Evolutionary conservation across 2,329 filamentous ascomycete species (phyloP), one percentile per base, ranked within the genome.

Genomic region (Apiospora phragmitis): DNA sequence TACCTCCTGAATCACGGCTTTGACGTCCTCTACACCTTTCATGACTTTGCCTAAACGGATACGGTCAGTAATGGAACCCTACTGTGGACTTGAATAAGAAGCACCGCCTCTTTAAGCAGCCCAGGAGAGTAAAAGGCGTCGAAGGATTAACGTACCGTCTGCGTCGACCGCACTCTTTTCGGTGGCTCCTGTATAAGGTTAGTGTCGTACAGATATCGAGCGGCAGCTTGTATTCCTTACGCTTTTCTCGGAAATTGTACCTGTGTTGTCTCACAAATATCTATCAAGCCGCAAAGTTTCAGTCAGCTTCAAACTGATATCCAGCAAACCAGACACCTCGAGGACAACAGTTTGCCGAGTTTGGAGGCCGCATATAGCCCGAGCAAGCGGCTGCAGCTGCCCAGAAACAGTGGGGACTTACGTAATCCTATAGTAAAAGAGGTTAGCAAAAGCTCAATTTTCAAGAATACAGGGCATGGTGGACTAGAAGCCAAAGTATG

Each of bases 171-270:
- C 93, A 70, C 90, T 92, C 85, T 97, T 98, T 83, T 67, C 62
- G 9, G 68, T 67, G 21, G 59, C 16, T 93, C 81, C 68, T 65
- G n/a, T n/a, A 55, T n/a, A 24, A 55, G n/a, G 18, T 62, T 38
- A 62, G 55, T n/a, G 18, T n/a, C 3, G 1, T 62, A 4, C 14
- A 32, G 18, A n/a, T 6, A 12, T 38, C 21, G 2, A 62, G 32
- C 32, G 3, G 51, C 14, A 18, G 7, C 11, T 32, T 38, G 29
- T 7, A 26, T 26, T 6, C 98, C 96, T 0, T 86, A 14, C 92
- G 87, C 85, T 96, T 97, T 71, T 98, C 94, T 18, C 96, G 89
- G 84, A 99, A 98, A 1, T 97, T 89, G 78, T 99, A 99, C 65
- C 96, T 88, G 81, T 98, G 95, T 47, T 95, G 87, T 6, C 96